phyloP scores from a whole-genome alignment of 2,329 filamentous ascomycete genomes.

The Scedosporium apiospermum region DNA sequence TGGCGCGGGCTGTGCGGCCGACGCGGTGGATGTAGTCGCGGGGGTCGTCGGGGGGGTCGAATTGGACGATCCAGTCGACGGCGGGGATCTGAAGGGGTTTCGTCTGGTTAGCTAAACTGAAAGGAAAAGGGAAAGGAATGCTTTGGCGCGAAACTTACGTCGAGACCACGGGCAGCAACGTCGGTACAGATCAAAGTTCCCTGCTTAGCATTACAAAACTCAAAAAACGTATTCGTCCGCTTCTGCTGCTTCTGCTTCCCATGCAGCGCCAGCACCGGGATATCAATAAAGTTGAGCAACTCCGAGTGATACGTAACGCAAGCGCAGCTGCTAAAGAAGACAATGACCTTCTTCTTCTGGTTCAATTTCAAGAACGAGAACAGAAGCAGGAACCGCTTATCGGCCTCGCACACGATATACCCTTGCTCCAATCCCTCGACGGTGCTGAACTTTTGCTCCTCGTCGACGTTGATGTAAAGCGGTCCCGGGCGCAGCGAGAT shows the following conservation, averaged over 20 bases:
- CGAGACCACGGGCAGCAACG: slow-evolving; percentile 86
- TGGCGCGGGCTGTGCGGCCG: slow-evolving; percentile 78
- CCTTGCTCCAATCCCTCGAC: slow-evolving; percentile 93
- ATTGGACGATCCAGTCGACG: slow-evolving; percentile 95
- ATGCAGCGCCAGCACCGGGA: slow-evolving; percentile 77
- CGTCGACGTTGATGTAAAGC: slow-evolving; percentile 94
- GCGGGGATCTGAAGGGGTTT: slow-evolving; percentile 58
- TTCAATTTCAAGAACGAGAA: slow-evolving; percentile 87
- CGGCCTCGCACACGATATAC: slow-evolving; percentile 86
- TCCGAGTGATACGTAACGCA: slow-evolving; percentile 95
- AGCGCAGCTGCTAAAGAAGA: slow-evolving; percentile 88
- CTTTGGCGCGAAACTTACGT: slow-evolving; percentile 41
- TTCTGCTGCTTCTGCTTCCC: slow-evolving; percentile 99
- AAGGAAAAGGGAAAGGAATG: too few species aligned
- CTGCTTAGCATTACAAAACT: slow-evolving; percentile 68
- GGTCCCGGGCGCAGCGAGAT: slow-evolving; percentile 88
- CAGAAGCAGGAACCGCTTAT: slow-evolving; percentile 86
- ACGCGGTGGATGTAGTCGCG: slow-evolving; percentile 93
- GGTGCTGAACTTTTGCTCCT: slow-evolving; percentile 80
- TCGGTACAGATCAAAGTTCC: slow-evolving; percentile 94
- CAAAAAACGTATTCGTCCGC: slow-evolving; percentile 97
- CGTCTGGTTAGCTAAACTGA: not conserved
- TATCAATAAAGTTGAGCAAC: slow-evolving; percentile 93
- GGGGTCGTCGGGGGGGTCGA: slow-evolving; percentile 86
- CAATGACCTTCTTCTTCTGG: slow-evolving; percentile 92